Evolutionary conservation across 2,329 filamentous ascomycete species (phyloP), one percentile per base, ranked within the genome.

Genomic region (Zasmidium citrigriseum): DNA sequence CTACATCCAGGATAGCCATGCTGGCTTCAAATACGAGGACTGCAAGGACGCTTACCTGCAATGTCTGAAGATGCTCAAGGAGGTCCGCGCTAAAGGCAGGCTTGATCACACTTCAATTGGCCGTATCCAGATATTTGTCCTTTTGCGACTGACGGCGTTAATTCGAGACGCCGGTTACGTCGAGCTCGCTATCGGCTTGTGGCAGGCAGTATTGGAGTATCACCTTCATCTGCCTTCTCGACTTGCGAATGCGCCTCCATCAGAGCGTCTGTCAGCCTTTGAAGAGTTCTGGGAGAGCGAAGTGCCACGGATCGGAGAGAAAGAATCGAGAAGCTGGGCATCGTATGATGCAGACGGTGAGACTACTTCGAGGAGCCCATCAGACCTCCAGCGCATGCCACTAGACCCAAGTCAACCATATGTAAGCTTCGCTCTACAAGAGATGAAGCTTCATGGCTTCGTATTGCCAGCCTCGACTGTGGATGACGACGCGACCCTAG

Each of bases 231-330:
- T 79, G 2, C 86, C 89, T 2, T 18, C 54, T 10, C 46, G 45
- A 10, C 21, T 54, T 18, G 57, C 9, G 4, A 22, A 10, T 11
- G 46, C 52, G 9, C 46, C 21, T 46, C 64, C 20, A 27, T 63
- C 51, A 50, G 55, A 56, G 10, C 47, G 48, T 1, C 63, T 61
- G 14, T 75, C 24, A 46, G 65, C 67, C 0, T 89, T 96, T 61
- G 78, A 83, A 49, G 82, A 87, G 2, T 96, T 95, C 63, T 98
- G 95, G 95, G 91, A 96, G 59, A 90, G 86, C 57, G 93, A 97
- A 69, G 81, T 86, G 0, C 79, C 89, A 0, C 84, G 93, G 4
- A 83, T 96, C 54, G 93, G 93, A 10, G 93, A 98, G 66, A 68
- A 75, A 0, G 80, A 78, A 1, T 87, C 91, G 2, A 79, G 81